phyloP scores from a whole-genome alignment of 2,329 filamentous ascomycete species.

The Teratosphaeria destructans region DNA sequence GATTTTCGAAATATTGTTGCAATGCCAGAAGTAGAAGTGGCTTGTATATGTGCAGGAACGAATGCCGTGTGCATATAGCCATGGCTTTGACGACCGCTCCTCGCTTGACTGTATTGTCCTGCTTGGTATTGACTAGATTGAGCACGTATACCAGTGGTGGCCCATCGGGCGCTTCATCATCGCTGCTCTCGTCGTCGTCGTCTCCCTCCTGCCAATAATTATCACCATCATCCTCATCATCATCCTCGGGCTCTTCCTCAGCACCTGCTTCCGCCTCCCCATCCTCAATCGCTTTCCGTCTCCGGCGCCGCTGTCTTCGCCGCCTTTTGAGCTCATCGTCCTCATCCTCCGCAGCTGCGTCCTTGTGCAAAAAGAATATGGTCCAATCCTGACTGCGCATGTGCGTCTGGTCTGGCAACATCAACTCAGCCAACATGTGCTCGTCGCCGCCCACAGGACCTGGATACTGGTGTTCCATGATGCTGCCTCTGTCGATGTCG shows the following conservation, averaged over 20 bases:
- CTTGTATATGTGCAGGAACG: conserved; percentile 98
- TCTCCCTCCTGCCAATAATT: conserved; percentile 37
- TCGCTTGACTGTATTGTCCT: conserved; percentile 83
- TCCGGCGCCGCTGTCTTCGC: conserved; percentile 33
- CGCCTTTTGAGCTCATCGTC: conserved; percentile 43
- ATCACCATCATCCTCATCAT: conserved; percentile 34
- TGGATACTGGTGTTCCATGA: conserved; percentile 98
- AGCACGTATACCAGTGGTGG: conserved; percentile 93
- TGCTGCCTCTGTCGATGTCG: conserved; percentile 87
- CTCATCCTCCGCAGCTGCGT: conserved; percentile 71
- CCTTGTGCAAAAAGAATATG: conserved; percentile 97
- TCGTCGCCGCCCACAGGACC: conserved; percentile 92
- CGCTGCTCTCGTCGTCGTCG: conserved; percentile 37
- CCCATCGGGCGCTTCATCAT: conserved; percentile 48
- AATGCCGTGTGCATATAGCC: conserved; percentile 96
- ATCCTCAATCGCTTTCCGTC: conserved; percentile 25
- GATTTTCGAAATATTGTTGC: conserved; percentile 93
- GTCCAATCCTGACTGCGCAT: conserved; percentile 96
- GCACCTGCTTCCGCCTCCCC: conserved; percentile 35
- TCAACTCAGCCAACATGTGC: conserved; percentile 94
- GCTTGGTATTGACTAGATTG: conserved; percentile 96
- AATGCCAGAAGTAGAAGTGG: conserved; percentile 81
- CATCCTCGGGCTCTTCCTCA: conserved; percentile 39
- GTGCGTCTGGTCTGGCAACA: conserved; percentile 95
- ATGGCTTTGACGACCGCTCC: conserved; percentile 95